A percentile compares a stretch with the other conserved stretches of the same genome.
These are phyloP conservation scores for Primulina huaijiensis DNA, from an alignment of 257 asterid genomes.

Conservation along the genomic window DNA sequence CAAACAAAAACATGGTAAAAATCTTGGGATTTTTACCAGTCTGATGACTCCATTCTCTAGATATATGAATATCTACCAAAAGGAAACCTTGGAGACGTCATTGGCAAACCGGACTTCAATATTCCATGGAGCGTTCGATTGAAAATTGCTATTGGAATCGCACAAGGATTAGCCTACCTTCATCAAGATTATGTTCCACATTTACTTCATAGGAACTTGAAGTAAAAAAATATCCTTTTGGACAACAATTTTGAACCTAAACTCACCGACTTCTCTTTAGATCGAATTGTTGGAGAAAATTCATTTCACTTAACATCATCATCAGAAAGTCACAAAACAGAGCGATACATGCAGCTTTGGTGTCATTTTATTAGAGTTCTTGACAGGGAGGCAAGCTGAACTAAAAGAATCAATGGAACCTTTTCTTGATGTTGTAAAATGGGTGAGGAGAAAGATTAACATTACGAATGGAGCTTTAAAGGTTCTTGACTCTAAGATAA, in stretches of 20 bases:
- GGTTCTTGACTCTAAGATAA: conserved; percentile 64
- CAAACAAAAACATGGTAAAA: conserved; percentile 62
- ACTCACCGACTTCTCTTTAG: conserved; percentile 67
- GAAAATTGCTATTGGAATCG: conserved; percentile 69
- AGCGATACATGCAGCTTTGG: conserved; percentile 72
- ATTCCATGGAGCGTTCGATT: conserved; percentile 63
- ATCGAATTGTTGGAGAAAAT: conserved; percentile 57
- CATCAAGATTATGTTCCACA: conserved; percentile 70
- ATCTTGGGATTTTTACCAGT: conserved; percentile 76
- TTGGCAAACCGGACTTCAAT: conserved; percentile 38
- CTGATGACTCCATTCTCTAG: conserved; percentile 55
- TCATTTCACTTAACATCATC: conserved; percentile 44
- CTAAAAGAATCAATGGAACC: conserved; percentile 29
- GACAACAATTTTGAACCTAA: conserved; percentile 77
- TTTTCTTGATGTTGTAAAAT: conserved; percentile 59
- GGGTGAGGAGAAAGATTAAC: conserved; percentile 85
- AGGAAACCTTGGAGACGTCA: conserved; percentile 74
- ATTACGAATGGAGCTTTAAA: conserved; percentile 52
- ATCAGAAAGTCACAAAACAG: conserved; percentile 61
- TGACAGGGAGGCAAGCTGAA: conserved; percentile 69
- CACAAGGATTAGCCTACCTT: conserved; percentile 82
- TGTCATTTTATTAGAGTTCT: conserved; percentile 63
- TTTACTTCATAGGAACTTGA: conserved; percentile 70
- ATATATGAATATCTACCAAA: conserved; percentile 64
- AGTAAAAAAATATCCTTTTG: conserved; percentile 63